Evolutionary conservation across 2,329 filamentous ascomycete species (phyloP).

Genomic region (Fusarium duplospermum): DNA sequence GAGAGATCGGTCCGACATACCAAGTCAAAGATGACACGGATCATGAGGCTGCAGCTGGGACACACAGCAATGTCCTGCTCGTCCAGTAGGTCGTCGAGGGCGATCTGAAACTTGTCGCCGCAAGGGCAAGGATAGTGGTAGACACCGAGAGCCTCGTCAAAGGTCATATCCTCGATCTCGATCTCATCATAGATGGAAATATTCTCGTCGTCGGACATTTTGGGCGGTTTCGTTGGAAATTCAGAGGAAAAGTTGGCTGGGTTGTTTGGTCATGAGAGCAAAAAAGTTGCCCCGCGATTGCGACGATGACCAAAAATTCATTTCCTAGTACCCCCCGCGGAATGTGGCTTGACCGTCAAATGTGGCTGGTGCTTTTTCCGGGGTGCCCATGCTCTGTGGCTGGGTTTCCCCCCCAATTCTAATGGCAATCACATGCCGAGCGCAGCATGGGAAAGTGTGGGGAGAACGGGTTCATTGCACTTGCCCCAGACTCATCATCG

Average conservation of each 20-base stretch:
- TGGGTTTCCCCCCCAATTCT: neutral
- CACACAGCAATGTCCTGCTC: slow-evolving; percentile 96
- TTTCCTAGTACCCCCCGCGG: slow-evolving; percentile 15
- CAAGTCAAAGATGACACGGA: slow-evolving; percentile 90
- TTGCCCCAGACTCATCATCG: slow-evolving; percentile 40
- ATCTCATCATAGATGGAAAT: slow-evolving; percentile 94
- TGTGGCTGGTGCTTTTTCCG: slow-evolving; percentile 21
- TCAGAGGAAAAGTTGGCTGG: neutral
- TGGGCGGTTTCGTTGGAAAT: slow-evolving; percentile 23
- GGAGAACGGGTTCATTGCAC: slow-evolving; percentile 35
- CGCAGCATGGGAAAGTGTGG: slow-evolving; percentile 33
- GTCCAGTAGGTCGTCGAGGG: slow-evolving; percentile 84
- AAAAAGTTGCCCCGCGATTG: slow-evolving; percentile 45
- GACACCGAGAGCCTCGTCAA: slow-evolving; percentile 81
- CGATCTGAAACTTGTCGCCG: slow-evolving; percentile 95
- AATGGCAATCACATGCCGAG: slow-evolving; percentile 46
- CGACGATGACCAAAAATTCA: slow-evolving; percentile 27
- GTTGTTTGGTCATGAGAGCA: slow-evolving; percentile 4
- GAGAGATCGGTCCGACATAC: slow-evolving; percentile 60
- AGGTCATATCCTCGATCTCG: slow-evolving; percentile 99
- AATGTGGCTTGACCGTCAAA: slow-evolving; percentile 27
- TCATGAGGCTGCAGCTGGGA: slow-evolving; percentile 97
- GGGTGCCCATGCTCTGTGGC: slow-evolving; percentile 19
- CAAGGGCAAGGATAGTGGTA: slow-evolving; percentile 98
- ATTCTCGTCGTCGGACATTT: slow-evolving; percentile 72